Base-by-base conservation (phyloP, 352 stramenopile genomes). In the Pythium rishiriense region DNA sequence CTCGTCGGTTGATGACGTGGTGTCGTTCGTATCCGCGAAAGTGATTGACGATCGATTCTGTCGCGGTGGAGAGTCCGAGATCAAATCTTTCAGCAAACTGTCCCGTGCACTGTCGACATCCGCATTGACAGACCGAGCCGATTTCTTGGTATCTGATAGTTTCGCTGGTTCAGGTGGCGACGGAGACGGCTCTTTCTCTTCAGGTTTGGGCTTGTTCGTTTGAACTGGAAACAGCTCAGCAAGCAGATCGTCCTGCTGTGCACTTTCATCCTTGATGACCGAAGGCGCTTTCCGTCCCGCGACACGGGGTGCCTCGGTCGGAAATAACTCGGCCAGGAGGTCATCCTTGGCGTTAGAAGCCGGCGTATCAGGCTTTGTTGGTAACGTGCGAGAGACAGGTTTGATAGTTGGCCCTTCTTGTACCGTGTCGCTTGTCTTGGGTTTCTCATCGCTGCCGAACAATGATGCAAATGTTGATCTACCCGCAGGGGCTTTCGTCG, bases 61-160 rank as follows among this genome's bases (percentile, higher is more conserved):
- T 21, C 74, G 72, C 3, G 74, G 65, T 42, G 78, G 70, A 7
- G 73, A 82, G 21, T 78, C 75, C 0, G 68, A 57, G 3, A 90
- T 54, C 33, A 90, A 35, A 43, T 87, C 81, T 62, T 78, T 79
- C 3, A 90, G 60, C 15, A 90, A 42, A 65, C 70, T 85, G 33
- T 87, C 81, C 22, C 73, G 67, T 19, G 81, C 73, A 8, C 75
- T 88, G 9, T 58, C 15, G 31, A 45, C 12, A 41, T 59, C 45
- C 21, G 29, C 47, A 9, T 59, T 62, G 11, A 4, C 14, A 2
- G 24, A 17, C 21, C 10, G 4, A 19, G 25, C 41, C 8, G 45
- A 37, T 56, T 43, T 50, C 39, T 42, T 42, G n/a, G 54, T 17
- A 0, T 25, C 45, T 11, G 22, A 8, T 15, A 5, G 11, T 26